These are phyloP conservation scores for Dissophora globulifera DNA, from an alignment of 192 early-diverging fungal genomes.

Conservation along the genomic window DNA sequence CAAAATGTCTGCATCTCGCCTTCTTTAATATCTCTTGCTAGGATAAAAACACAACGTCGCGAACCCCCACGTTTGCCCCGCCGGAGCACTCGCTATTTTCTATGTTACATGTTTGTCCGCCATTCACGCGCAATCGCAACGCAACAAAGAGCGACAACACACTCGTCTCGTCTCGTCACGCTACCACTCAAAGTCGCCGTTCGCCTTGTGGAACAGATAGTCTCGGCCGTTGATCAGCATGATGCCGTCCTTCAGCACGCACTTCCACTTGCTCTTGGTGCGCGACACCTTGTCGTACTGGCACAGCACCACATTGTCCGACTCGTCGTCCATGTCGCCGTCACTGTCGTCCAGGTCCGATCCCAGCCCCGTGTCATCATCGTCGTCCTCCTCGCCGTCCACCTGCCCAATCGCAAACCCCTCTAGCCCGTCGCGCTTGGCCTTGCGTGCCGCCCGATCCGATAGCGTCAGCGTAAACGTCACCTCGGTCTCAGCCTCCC, in stretches of 20 bases:
- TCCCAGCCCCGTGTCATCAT: constrained; percentile 39
- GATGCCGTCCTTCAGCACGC: constrained; percentile 95
- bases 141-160: neutral
- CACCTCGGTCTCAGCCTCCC: constrained; percentile 31
- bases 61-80: no score
- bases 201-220: constrained; percentile 94
- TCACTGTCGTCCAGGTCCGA: constrained; percentile 54
- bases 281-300: constrained; percentile 73
- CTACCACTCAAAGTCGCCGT: constrained; percentile 98
- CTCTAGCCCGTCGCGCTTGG: constrained; percentile 29
- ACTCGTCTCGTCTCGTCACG: neutral
- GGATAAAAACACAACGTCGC: no score
- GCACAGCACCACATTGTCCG: constrained; percentile 44
- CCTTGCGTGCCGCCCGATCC: constrained; percentile 42
- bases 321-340: constrained; percentile 49
- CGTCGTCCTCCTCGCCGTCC: constrained; percentile 38
- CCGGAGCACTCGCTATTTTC: no score
- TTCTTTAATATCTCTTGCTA: no score
- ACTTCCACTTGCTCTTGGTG: constrained; percentile 99
- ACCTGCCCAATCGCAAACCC: constrained; percentile 24
- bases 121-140: no score
- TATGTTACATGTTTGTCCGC: no score
- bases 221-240: constrained; percentile 95
- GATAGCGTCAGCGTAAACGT: constrained; percentile 46
- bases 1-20: no score